These are phyloP conservation scores for Sugiyamaella neomexicana DNA, from an alignment of 1,139 yeast genomes.

Conservation along the genomic window DNA sequence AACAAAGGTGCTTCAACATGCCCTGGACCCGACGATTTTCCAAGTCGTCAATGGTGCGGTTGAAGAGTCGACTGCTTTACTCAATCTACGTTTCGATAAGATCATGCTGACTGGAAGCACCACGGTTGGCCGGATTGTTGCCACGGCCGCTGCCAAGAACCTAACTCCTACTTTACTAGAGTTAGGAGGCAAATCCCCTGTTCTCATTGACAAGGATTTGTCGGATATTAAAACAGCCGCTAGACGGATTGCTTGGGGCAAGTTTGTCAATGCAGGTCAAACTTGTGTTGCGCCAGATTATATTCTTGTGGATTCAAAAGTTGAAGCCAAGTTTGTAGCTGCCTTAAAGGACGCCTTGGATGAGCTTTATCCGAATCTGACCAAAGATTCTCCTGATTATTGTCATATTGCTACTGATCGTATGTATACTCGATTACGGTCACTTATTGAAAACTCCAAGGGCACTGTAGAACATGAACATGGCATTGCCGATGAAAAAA, in stretches of 20 bases:
- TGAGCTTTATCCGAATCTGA: constrained; percentile 49
- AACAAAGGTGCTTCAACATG: constrained; percentile 54
- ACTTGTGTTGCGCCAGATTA: constrained; percentile 91
- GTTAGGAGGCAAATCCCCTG: constrained; percentile 94
- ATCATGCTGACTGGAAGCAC: constrained; percentile 86
- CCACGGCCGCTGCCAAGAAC: constrained; percentile 77
- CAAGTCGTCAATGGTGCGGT: constrained; percentile 73
- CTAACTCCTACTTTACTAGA: constrained; percentile 82
- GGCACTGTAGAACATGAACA: constrained; percentile 58
- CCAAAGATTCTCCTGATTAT: constrained; percentile 43
- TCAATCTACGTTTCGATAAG: constrained; percentile 71
- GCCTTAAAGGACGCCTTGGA: constrained; percentile 48
- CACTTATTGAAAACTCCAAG: constrained; percentile 51
- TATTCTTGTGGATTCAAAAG: constrained; percentile 59
- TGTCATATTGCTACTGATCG: constrained; percentile 66
- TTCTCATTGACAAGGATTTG: constrained; percentile 56
- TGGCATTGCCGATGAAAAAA: constrained; percentile 48
- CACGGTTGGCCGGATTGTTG: constrained; percentile 72
- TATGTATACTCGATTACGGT: constrained; percentile 54
- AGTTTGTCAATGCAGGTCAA: constrained; percentile 82
- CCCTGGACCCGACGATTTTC: constrained; percentile 56
- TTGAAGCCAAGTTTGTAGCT: constrained; percentile 54
- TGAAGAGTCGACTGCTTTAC: constrained; percentile 64
- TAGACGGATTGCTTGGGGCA: constrained; percentile 73
- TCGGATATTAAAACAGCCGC: constrained; percentile 53